A percentile compares a stretch with the other conserved stretches of the same genome.
Evolutionary conservation across 192 early-diverging fungal genomes (phyloP).

Genomic region (Mortierella antarctica): DNA sequence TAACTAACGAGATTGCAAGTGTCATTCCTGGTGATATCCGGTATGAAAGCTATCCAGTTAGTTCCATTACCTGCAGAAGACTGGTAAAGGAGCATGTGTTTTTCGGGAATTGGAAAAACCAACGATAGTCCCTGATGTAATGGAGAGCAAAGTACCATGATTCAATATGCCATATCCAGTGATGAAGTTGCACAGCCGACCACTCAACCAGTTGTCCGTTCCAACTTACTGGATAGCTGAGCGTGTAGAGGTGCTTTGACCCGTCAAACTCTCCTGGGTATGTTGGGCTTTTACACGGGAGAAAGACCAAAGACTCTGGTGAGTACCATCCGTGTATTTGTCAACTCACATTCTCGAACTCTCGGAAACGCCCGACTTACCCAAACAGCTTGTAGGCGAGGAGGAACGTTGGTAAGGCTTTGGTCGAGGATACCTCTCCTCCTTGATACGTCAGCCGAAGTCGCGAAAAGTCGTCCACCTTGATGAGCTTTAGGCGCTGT

Average conservation of each 20-base stretch:
- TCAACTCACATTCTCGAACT: not conserved
- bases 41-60: not conserved
- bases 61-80: constrained; percentile 56
- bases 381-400: constrained; percentile 79
- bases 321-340: not conserved
- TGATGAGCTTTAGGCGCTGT: constrained; percentile 71
- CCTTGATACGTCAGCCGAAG: constrained; percentile 65
- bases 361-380: constrained; percentile 27
- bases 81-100: constrained; percentile 61
- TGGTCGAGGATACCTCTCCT: constrained; percentile 70
- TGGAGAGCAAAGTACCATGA: not conserved
- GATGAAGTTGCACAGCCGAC: not conserved
- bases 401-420: constrained; percentile 73
- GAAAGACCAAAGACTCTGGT: not conserved
- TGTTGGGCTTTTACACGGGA: constrained; percentile 49
- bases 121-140: constrained; percentile 71
- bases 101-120: constrained; percentile 74
- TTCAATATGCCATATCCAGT: not conserved
- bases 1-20: too few relatives aligned
- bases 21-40: too few relatives aligned
- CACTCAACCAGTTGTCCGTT: not conserved
- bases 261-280: constrained; percentile 71
- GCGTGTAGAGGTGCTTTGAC: constrained; percentile 62
- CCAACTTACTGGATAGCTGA: constrained; percentile 75
- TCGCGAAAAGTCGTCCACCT: constrained; percentile 69